Evolutionary conservation across 805 yeast species (phyloP).

Genomic region (Candida sanyiensis): DNA sequence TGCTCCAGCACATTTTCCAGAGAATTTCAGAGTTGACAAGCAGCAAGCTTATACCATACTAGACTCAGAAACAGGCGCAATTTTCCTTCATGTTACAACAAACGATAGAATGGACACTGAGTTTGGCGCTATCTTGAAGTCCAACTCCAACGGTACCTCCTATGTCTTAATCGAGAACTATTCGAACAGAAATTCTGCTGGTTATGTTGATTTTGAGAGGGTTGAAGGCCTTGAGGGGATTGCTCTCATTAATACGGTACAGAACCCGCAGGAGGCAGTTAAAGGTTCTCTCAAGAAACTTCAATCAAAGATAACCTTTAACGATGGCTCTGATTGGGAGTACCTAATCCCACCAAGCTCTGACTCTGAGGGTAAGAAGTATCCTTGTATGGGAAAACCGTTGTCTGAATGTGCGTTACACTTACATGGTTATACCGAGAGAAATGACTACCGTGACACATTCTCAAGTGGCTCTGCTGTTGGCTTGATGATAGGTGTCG

Average conservation of each 20-base stretch:
- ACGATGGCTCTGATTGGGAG: conserved; percentile 89
- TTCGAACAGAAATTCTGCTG: conserved; percentile 71
- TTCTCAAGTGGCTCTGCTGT: conserved; percentile 84
- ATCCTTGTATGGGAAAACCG: conserved; percentile 44
- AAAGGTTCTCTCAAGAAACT: conserved; percentile 48
- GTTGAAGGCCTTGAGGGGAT: conserved; percentile 84
- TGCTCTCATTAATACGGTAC: conserved; percentile 63
- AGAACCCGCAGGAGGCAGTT: conserved; percentile 42
- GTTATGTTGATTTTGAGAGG: conserved; percentile 86
- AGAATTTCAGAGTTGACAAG: conserved; percentile 48
- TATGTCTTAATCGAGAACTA: conserved; percentile 61
- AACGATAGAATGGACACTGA: conserved; percentile 44
- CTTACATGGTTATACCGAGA: conserved; percentile 86
- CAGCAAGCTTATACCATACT: conserved; percentile 77
- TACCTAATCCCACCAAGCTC: conserved; percentile 60
- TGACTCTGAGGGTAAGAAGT: conserved; percentile 56
- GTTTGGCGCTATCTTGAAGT: conserved; percentile 76
- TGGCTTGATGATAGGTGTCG: conserved; percentile 82
- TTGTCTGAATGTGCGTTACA: conserved; percentile 69
- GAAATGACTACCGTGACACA: conserved; percentile 77
- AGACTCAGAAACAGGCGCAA: conserved; percentile 64
- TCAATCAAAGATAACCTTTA: conserved; percentile 70
- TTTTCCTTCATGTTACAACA: conserved; percentile 81
- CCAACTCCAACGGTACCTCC: conserved; percentile 87
- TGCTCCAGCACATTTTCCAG: conserved; percentile 80